Conservation (phyloP, 2,329 filamentous ascomycete species). For the Xylaria sp. region DNA sequence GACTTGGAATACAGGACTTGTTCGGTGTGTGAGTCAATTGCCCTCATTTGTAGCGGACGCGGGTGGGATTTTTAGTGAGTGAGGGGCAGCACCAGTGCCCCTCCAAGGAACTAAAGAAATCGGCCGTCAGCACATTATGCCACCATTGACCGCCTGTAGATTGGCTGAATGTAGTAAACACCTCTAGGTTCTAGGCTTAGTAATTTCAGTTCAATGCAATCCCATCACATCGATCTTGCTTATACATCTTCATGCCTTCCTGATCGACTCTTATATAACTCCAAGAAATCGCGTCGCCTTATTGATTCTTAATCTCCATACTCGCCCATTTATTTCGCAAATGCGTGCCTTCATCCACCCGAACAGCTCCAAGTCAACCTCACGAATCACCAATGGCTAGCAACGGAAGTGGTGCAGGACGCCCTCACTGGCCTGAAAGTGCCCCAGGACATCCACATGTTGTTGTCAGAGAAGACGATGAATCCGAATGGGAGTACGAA, state of each 20-base stretch:
- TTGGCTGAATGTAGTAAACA: conserved; percentile 27
- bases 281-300: not conserved
- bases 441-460: not conserved
- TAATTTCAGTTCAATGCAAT: too few relatives aligned
- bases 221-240: too few relatives aligned
- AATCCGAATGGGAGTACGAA: conserved; percentile 69
- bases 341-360: conserved; percentile 22
- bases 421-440: conserved; percentile 15
- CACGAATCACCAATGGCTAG: conserved; percentile 34
- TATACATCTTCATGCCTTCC: too few relatives aligned
- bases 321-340: conserved; percentile 9
- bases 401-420: conserved; percentile 19
- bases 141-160: conserved; percentile 27
- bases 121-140: conserved; percentile 23
- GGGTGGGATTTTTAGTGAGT: not conserved
- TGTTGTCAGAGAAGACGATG: conserved; percentile 46
- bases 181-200: too few relatives aligned
- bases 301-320: too few relatives aligned
- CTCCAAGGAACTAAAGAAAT: conserved; percentile 24
- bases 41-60: not conserved
- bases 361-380: conserved; percentile 18
- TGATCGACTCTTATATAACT: not conserved
- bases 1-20: not conserved
- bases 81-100: conserved; percentile 17
- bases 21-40: not conserved